A percentile compares a stretch with the other conserved stretches of the same genome.
Evolutionary conservation across 306 rosid genomes (phyloP).

Genomic region (Casuarina glauca): DNA sequence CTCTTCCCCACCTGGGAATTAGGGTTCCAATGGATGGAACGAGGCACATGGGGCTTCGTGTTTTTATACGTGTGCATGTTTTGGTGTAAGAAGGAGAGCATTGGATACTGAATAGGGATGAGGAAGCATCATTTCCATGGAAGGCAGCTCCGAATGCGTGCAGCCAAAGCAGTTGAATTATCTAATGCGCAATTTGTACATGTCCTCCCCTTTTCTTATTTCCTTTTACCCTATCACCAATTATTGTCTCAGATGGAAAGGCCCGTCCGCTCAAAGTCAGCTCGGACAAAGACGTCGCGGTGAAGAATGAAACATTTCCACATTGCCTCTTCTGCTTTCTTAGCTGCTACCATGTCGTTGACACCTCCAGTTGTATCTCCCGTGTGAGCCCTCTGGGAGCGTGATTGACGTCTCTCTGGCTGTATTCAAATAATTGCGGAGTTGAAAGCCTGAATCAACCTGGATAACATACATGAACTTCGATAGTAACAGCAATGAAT

Average conservation of each 20-base stretch:
- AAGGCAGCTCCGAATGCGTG: conserved; percentile 50
- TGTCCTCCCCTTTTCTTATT: conserved; percentile 14
- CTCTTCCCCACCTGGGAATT: conserved; percentile 35
- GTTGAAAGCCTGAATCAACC: background rate
- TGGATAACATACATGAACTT: background rate
- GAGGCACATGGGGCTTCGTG: conserved; percentile 39
- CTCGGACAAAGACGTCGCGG: conserved; percentile 29
- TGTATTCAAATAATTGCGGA: background rate
- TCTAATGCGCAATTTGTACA: background rate
- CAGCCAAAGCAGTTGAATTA: conserved; percentile 60
- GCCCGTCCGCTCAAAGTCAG: conserved; percentile 33
- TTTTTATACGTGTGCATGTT: conserved; percentile 33
- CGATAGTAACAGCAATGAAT: no score
- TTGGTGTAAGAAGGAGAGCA: conserved; percentile 35
- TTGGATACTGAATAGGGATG: conserved; percentile 54
- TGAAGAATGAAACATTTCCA: conserved; percentile 14
- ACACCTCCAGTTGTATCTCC: background rate
- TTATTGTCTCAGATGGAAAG: conserved; percentile 26
- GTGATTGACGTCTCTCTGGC: background rate
- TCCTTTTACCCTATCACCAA: conserved; percentile 19
- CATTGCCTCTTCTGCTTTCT: background rate
- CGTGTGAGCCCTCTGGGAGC: background rate
- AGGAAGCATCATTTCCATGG: conserved; percentile 41
- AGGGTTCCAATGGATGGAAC: conserved; percentile 25
- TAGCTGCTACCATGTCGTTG: background rate